Percentiles rank a stretch among this genome's conserved stretches.
Evolutionary conservation across 768 basidiomycete species (phyloP).

Genomic region (Tulasnella sp.): DNA sequence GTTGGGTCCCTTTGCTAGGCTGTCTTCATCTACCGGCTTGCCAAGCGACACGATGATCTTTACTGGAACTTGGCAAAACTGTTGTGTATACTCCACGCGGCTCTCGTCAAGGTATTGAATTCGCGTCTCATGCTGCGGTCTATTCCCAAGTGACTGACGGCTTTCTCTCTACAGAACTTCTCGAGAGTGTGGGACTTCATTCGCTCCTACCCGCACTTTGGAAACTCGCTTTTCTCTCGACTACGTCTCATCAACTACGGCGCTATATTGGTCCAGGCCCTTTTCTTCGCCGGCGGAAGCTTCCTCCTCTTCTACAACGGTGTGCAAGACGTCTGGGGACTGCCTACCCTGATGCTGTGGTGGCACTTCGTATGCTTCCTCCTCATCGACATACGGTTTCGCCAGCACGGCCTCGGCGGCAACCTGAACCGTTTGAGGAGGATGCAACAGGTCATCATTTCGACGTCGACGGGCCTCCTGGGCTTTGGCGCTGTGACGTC

Average conservation of each 20-base stretch:
- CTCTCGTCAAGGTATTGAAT: no score
- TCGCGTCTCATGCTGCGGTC: no score
- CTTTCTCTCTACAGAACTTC: no score
- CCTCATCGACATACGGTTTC: background rate
- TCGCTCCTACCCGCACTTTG: no score
- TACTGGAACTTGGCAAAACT: no score
- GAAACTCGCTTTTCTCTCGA: background rate
- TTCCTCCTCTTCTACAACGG: background rate
- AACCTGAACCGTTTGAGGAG: background rate
- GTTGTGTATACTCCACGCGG: no score
- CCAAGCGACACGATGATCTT: no score
- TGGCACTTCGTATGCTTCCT: background rate
- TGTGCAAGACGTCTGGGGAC: background rate
- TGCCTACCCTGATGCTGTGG: background rate
- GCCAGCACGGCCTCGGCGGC: background rate
- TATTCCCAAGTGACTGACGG: no score
- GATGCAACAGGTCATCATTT: background rate
- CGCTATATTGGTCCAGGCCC: background rate
- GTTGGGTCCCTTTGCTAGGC: no score
- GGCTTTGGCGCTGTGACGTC: background rate
- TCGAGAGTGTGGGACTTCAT: background rate
- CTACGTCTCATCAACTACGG: background rate
- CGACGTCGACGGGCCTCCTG: background rate
- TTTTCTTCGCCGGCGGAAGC: background rate
- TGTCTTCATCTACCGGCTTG: no score